phyloP scores from a whole-genome alignment of 805 yeast species.

The Saturnispora halmiae region DNA sequence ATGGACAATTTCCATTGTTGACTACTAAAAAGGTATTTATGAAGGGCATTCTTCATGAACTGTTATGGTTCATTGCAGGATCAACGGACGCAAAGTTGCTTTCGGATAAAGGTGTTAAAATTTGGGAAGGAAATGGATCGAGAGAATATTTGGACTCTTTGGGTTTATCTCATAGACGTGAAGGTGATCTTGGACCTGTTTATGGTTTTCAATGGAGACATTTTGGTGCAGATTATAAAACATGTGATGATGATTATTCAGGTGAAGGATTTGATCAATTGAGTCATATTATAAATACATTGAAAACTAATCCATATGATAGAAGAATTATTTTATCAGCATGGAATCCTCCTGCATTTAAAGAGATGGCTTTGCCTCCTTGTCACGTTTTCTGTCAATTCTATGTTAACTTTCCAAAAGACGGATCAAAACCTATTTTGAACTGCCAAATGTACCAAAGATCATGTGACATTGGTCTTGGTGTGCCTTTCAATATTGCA shows the following conservation, averaged over 20 bases:
- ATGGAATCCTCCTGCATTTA: constrained; percentile 97
- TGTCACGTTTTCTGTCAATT: constrained; percentile 96
- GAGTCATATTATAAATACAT: constrained; percentile 63
- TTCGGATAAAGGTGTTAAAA: constrained; percentile 79
- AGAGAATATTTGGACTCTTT: constrained; percentile 78
- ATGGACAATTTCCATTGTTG: constrained; percentile 73
- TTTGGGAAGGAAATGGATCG: constrained; percentile 99
- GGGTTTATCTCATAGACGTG: constrained; percentile 73
- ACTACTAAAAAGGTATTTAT: constrained; percentile 92
- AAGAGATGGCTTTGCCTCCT: constrained; percentile 95
- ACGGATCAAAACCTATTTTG: constrained; percentile 42
- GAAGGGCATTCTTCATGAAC: constrained; percentile 79
- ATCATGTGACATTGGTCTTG: constrained; percentile 99
- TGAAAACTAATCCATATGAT: constrained; percentile 87
- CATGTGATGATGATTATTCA: constrained; percentile 79
- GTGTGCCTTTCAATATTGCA: constrained; percentile 97
- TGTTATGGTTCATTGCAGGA: constrained; percentile 89
- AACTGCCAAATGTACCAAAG: constrained; percentile 91
- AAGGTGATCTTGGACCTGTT: constrained; percentile 96
- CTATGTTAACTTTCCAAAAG: constrained; percentile 74
- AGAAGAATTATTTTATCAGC: constrained; percentile 92
- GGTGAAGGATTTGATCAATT: constrained; percentile 91
- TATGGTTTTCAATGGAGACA: constrained; percentile 99
- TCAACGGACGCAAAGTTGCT: constrained; percentile 78
- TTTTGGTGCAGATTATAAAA: constrained; percentile 87